Percentiles rank a stretch among this genome's conserved stretches.
These are phyloP conservation scores for Byssothecium circinans DNA, from an alignment of 2,329 filamentous ascomycete species.

Conservation along the genomic window DNA sequence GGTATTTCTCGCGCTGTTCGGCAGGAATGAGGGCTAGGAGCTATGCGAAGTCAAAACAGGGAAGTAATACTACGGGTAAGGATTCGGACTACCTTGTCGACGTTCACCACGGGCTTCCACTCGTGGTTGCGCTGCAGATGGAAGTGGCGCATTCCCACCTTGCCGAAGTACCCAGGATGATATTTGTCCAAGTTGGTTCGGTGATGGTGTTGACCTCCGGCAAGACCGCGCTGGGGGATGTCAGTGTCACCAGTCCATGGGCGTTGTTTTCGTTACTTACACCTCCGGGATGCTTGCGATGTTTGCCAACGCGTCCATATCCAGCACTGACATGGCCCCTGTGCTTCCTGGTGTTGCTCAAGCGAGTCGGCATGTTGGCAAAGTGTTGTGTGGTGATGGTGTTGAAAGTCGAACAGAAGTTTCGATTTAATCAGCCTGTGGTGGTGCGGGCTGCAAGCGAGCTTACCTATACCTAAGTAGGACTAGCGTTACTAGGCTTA, in stretches of 20 bases:
- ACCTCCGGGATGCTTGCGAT: conserved; percentile 82
- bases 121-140: conserved; percentile 94
- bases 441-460: no score
- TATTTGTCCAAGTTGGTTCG: conserved; percentile 90
- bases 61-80: not conserved
- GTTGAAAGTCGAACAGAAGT: not conserved
- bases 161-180: conserved; percentile 99
- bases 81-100: conserved; percentile 67
- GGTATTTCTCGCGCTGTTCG: conserved; percentile 92
- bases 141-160: conserved; percentile 73
- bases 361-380: conserved; percentile 1
- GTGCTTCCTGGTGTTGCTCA: conserved; percentile 3
- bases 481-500: no score
- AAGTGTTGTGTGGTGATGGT: not conserved
- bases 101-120: conserved; percentile 99
- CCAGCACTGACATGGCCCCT: conserved; percentile 94
- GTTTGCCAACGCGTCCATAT: conserved; percentile 98
- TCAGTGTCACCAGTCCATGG: not conserved
- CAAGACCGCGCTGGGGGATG: conserved; percentile 65
- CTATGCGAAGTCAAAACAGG: conserved; percentile 37
- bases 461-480: no score
- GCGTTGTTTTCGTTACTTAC: not conserved
- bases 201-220: conserved; percentile 89
- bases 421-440: no score
- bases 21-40: conserved; percentile 93